phyloP scores from a whole-genome alignment of 495 filamentous ascomycete species.

The Penicillium nucicola region DNA sequence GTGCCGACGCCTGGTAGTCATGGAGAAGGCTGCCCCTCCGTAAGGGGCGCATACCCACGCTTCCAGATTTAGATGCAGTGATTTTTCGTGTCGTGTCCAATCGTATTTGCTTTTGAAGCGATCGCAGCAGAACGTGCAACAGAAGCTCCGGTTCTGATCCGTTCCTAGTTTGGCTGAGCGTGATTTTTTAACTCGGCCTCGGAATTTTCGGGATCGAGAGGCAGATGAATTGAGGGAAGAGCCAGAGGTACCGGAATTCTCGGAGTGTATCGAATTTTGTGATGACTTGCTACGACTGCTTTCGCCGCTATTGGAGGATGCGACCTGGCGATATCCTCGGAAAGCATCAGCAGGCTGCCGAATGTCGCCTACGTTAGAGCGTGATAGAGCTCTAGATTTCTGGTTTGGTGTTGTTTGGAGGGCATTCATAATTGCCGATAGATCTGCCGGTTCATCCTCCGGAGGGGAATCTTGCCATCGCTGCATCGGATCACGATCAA shows the following conservation, averaged over 20 bases:
- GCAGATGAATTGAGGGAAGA: conserved; percentile 6
- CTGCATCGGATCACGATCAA: conserved; percentile 52
- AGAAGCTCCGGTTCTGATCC: conserved; percentile 12
- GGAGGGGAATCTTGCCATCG: conserved; percentile 75
- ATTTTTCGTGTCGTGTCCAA: conserved; percentile 79
- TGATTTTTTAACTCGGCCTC: conserved; percentile 54
- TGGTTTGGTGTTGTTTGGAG: conserved; percentile 16
- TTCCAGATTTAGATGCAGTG: conserved; percentile 72
- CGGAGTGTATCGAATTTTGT: conserved; percentile 8
- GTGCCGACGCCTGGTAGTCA: conserved; percentile 48
- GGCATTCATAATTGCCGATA: conserved; percentile 68
- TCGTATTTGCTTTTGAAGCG: conserved; percentile 78
- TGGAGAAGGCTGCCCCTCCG: conserved; percentile 37
- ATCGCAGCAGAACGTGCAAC: conserved; percentile 78
- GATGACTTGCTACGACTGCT: conserved; percentile 21
- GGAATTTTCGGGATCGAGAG: conserved; percentile 16
- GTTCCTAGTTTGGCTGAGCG: conserved; percentile 37
- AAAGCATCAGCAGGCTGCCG: conserved; percentile 47
- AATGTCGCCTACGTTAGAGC: neutral
- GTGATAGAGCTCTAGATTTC: conserved; percentile 37
- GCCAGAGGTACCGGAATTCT: conserved; percentile 32
- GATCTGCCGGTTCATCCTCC: conserved; percentile 72
- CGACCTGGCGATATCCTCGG: conserved; percentile 56
- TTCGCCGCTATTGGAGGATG: conserved; percentile 48
- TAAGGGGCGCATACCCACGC: conserved; percentile 71